phyloP scores from a whole-genome alignment of 306 rosid species.

The Cucumis sativus region Cucumber_9930_V3 NC_026660.2:26868501-26869000 shows the following conservation, averaged over 20 bases:
- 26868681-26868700: neutral
- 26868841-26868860: conserved; percentile 17
- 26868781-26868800: conserved; percentile 12
- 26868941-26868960: conserved; percentile 30
- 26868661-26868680: conserved; percentile 7
- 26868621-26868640: conserved; percentile 20
- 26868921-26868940: conserved; percentile 26
- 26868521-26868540: conserved; percentile 20
- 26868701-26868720: conserved; percentile 23
- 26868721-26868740: conserved; percentile 13
- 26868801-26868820: conserved; percentile 19
- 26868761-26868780: conserved; percentile 15
- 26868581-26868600: conserved; percentile 22
- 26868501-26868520: neutral
- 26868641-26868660: conserved; percentile 11
- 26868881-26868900: conserved; percentile 19
- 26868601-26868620: conserved; percentile 15
- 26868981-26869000: conserved; percentile 19
- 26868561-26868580: conserved; percentile 26
- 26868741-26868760: conserved; percentile 11
- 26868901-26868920: conserved; percentile 20
- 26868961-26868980: conserved; percentile 20
- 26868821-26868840: conserved; percentile 6
- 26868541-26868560: conserved; percentile 22
- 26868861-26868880: conserved; percentile 21